Percentiles rank a stretch among this genome's conserved stretches.
These are phyloP conservation scores for Euclidium syriacum DNA, from an alignment of 345 rosid species.

Conservation along the genomic window DNA sequence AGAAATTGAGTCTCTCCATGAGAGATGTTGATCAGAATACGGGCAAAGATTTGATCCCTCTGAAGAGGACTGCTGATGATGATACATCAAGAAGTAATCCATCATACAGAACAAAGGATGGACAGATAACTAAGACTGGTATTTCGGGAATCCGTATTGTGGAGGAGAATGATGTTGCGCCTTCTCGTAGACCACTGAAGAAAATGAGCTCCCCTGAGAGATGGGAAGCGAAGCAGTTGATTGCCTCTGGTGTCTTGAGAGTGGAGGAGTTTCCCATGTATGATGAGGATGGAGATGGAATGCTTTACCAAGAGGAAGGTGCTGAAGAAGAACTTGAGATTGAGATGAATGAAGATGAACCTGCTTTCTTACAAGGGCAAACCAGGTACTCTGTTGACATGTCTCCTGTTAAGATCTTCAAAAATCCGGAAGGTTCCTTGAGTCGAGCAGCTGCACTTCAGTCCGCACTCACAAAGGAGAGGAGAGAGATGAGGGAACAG, in stretches of 20 bases:
- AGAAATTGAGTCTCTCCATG: constrained; percentile 68
- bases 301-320: constrained; percentile 76
- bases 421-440: constrained; percentile 90
- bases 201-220: constrained; percentile 86
- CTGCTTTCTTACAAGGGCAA: constrained; percentile 77
- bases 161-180: constrained; percentile 49
- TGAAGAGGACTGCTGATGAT: constrained; percentile 51
- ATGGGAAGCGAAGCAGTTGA: constrained; percentile 88
- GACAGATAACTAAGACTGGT: constrained; percentile 53
- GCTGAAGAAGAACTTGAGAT: constrained; percentile 93
- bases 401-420: constrained; percentile 89
- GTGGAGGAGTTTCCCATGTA: constrained; percentile 62
- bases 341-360: constrained; percentile 88
- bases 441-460: constrained; percentile 93
- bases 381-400: constrained; percentile 65
- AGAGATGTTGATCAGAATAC: constrained; percentile 81
- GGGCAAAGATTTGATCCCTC: constrained; percentile 75
- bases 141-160: constrained; percentile 68
- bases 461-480: constrained; percentile 82
- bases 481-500: constrained; percentile 77
- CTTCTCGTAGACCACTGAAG: constrained; percentile 65
- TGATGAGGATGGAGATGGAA: constrained; percentile 83
- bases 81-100: constrained; percentile 56
- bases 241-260: constrained; percentile 77
- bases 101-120: constrained; percentile 45